Base-by-base conservation (phyloP, 106 monocot species). In the Agapanthus africanus region DNA sequence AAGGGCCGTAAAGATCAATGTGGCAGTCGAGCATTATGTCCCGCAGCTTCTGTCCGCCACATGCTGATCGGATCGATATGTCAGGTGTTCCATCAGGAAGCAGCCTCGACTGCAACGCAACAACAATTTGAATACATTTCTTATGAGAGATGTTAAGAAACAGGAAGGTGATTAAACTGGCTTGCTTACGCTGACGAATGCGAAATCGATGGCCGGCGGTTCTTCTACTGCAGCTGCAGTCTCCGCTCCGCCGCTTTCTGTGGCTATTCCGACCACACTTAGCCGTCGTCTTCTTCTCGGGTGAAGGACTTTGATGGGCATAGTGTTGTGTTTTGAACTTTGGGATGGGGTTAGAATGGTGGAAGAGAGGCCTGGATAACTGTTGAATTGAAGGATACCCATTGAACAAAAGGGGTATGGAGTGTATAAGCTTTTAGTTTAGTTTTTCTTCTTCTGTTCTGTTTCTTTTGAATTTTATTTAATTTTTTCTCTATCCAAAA, bases 1-100 rank as follows among this genome's bases (percentile, higher is more conserved):
- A 94, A 34, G 94, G 94, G 31, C 94, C 94, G 63, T 94, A 91
- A 15, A 95, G 78, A 79, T 95, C 91, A 49, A 95, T 88, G 83
- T 95, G 16, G 54, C n/a, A 22, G 42, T 90, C 88, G n/a, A 95
- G 81, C 94, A 95, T 95, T 68, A 95, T 88, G 56, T 95, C 83
- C 73, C 94, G 83, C 19, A 95, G 77, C 66, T 88, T 95, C 85
- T 81, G 84, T 11, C 94, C 94, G 7, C 94, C 88, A 62, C 76
- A 59, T 21, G 88, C 83, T 26, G 87, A 78, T 25, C 94, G 67
- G 5, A 88, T 77, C 25, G 85, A 77, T 19, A 95, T 71, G 63
- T 95, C 94, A 42, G 91, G 94, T 44, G 83, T 70, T 15, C 94
- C 94, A 57, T 95, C 94, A 13, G 94, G 94, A 6, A 95, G 75